Evolutionary conservation across 1,284 basidiomycete species (phyloP).

Genomic region (Chiua sp.): DNA sequence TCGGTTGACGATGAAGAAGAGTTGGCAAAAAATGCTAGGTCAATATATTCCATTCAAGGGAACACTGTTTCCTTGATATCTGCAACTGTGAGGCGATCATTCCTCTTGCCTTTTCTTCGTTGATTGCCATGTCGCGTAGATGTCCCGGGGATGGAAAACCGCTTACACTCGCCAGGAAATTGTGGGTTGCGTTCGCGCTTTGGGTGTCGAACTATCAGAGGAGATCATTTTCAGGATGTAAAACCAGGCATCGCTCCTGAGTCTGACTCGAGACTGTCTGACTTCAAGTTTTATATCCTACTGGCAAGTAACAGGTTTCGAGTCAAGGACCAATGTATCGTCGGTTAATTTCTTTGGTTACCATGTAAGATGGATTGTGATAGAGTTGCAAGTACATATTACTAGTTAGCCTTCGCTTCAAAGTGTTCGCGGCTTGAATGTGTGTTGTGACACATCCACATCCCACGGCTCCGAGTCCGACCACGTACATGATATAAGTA

Average conservation of each 20-base stretch:
- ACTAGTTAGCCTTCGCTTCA: too few species aligned
- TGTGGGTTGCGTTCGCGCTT: conserved; percentile 42
- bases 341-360: not conserved
- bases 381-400: not conserved
- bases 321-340: not conserved
- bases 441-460: too few species aligned
- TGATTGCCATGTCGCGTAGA: conserved; percentile 27
- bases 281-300: not conserved
- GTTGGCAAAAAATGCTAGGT: conserved; percentile 24
- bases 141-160: conserved; percentile 35
- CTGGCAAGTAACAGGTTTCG: not conserved
- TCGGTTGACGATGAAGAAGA: conserved; percentile 19
- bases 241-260: not conserved
- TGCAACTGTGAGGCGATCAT: conserved; percentile 21
- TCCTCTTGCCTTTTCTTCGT: conserved; percentile 1
- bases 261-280: not conserved
- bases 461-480: not conserved
- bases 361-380: not conserved
- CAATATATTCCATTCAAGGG: conserved; percentile 28
- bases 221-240: conserved; percentile 41
- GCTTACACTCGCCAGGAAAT: conserved; percentile 33
- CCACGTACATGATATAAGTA: too few species aligned
- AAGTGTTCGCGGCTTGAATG: too few species aligned
- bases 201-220: conserved; percentile 47
- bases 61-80: conserved; percentile 32